Conservation (phyloP, 2,329 filamentous ascomycete genomes). For the Verticillium isaacii region DNA sequence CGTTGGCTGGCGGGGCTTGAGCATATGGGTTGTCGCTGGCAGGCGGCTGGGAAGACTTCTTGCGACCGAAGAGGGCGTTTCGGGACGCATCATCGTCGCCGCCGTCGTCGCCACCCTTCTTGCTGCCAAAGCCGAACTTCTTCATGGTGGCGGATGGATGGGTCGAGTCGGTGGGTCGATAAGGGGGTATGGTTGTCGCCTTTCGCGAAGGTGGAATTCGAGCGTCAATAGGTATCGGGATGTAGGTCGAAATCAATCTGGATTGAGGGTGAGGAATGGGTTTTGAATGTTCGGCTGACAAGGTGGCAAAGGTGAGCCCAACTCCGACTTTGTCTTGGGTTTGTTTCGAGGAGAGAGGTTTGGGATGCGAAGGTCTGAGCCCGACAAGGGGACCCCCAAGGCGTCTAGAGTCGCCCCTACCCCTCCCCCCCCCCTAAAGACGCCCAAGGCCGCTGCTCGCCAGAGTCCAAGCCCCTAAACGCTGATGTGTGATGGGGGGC, state of each 20-base stretch:
- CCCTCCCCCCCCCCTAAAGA: background rate
- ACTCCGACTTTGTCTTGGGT: constrained; percentile 10
- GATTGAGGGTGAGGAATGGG: background rate
- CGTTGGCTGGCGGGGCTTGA: constrained; percentile 37
- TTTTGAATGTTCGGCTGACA: constrained; percentile 2
- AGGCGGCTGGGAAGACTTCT: constrained; percentile 43
- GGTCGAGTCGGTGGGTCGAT: constrained; percentile 1
- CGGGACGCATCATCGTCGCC: constrained; percentile 44
- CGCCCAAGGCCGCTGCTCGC: background rate
- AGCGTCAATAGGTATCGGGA: background rate
- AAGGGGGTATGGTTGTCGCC: background rate
- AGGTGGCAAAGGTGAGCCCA: constrained; percentile 13
- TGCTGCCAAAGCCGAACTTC: constrained; percentile 57
- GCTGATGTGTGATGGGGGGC: background rate
- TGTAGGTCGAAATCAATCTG: background rate
- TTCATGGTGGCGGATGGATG: constrained; percentile 39
- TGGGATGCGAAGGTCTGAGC: background rate
- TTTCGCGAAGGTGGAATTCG: background rate
- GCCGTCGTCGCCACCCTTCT: constrained; percentile 48
- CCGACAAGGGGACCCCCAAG: background rate
- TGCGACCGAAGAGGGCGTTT: constrained; percentile 48
- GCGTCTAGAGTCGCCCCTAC: background rate
- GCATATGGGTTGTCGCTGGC: constrained; percentile 54
- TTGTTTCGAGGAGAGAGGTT: constrained; percentile 12
- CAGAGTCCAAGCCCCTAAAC: background rate